phyloP scores from a whole-genome alignment of 2,329 filamentous ascomycete species.

The Colletotrichum musae region DNA sequence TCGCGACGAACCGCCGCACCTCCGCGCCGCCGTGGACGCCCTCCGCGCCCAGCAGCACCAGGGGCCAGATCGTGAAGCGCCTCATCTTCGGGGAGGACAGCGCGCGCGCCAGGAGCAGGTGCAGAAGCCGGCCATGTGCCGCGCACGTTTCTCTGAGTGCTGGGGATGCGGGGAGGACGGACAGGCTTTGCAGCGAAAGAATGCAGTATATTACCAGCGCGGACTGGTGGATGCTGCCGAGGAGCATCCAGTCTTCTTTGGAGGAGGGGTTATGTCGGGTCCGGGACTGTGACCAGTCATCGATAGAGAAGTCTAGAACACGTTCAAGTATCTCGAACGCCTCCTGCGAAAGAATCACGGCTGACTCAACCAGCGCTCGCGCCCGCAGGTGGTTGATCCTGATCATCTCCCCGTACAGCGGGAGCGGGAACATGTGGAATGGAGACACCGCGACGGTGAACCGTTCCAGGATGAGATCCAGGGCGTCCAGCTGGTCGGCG shows the following conservation, averaged over 20 bases:
- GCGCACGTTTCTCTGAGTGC: background rate
- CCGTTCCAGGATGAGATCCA: slow-evolving; percentile 46
- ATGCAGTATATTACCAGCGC: slow-evolving; percentile 54
- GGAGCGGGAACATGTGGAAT: slow-evolving; percentile 50
- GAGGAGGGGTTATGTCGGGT: slow-evolving; percentile 44
- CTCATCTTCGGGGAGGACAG: slow-evolving; percentile 7
- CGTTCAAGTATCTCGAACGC: slow-evolving; percentile 11
- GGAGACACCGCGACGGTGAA: slow-evolving; percentile 40
- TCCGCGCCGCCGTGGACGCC: slow-evolving; percentile 7
- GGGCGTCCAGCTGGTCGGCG: slow-evolving; percentile 44
- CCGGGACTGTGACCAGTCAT: slow-evolving; percentile 50
- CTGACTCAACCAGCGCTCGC: slow-evolving; percentile 39
- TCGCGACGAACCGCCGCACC: slow-evolving; percentile 10
- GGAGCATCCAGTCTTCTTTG: slow-evolving; percentile 46
- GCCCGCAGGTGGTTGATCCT: slow-evolving; percentile 53
- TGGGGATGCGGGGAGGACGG: slow-evolving; percentile 44
- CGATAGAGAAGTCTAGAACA: slow-evolving; percentile 49
- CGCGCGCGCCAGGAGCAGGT: background rate
- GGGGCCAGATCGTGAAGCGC: slow-evolving; percentile 22
- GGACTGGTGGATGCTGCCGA: slow-evolving; percentile 47
- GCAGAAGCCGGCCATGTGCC: slow-evolving; percentile 5
- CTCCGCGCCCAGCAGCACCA: slow-evolving; percentile 21
- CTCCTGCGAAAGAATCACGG: slow-evolving; percentile 29
- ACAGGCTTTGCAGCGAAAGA: slow-evolving; percentile 52
- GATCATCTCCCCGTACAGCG: slow-evolving; percentile 51